Evolutionary conservation across 345 rosid genomes (phyloP).

Genomic region (Dimocarpus longan): DNA sequence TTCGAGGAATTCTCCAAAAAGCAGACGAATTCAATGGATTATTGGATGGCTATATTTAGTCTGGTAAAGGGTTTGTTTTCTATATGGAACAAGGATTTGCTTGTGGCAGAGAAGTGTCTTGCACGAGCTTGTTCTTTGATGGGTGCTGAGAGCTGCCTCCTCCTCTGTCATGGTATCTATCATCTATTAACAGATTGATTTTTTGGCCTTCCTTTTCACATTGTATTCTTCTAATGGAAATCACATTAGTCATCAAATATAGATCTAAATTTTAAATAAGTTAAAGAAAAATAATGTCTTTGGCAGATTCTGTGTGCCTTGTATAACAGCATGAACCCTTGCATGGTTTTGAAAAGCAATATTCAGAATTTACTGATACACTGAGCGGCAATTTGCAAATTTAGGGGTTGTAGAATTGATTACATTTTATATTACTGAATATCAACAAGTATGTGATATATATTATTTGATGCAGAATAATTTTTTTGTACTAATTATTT

Average conservation of each 20-base stretch:
- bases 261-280: neutral
- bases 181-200: constrained; percentile 1
- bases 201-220: constrained; percentile 4
- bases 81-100: constrained; percentile 48
- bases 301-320: neutral
- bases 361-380: neutral
- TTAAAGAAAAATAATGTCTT: neutral
- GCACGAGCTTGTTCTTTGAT: constrained; percentile 62
- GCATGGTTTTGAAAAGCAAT: neutral
- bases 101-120: constrained; percentile 64
- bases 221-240: neutral
- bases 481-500: neutral
- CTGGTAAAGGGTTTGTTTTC: constrained; percentile 61
- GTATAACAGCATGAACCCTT: neutral
- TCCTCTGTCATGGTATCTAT: constrained; percentile 74
- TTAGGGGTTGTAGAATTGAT: neutral
- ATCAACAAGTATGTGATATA: neutral
- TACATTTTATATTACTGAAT: neutral
- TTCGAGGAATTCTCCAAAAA: constrained; percentile 51
- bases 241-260: neutral
- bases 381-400: neutral
- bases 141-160: constrained; percentile 61
- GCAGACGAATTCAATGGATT: constrained; percentile 46
- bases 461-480: neutral
- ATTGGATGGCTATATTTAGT: constrained; percentile 64